Evolutionary conservation across 108 stramenopile species (phyloP).

Genomic region (Epithemia pelagica): DNA sequence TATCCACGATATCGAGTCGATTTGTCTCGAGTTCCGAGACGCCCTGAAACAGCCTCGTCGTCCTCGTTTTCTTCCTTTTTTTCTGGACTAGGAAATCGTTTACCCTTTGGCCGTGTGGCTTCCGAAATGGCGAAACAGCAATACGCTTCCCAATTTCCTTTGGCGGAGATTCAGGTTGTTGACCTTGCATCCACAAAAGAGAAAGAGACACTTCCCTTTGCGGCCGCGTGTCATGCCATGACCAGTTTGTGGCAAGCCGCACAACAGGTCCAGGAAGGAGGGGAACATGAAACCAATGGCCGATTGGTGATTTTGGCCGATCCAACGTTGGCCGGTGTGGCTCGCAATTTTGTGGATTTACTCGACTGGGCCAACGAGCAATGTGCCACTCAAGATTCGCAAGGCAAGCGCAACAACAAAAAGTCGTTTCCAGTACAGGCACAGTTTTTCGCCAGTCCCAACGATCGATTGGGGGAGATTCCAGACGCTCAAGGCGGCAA

Average conservation of each 20-base stretch:
- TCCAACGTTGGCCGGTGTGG: neutral
- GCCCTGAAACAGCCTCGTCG: neutral
- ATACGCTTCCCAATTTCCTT: neutral
- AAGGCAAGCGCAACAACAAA: neutral
- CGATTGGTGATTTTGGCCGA: neutral
- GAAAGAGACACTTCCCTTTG: neutral
- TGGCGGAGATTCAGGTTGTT: neutral
- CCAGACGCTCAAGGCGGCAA: slow-evolving; percentile 1
- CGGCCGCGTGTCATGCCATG: neutral
- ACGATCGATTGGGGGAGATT: neutral
- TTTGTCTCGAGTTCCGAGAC: slow-evolving; percentile 8
- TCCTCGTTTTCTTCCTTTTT: slow-evolving; percentile 7
- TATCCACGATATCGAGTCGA: slow-evolving; percentile 49
- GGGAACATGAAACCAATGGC: neutral
- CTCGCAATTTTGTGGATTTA: neutral
- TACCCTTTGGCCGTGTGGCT: neutral
- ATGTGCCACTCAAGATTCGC: neutral
- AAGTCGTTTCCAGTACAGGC: neutral
- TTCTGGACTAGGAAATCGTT: neutral
- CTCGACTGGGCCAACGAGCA: neutral
- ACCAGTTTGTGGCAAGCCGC: slow-evolving; percentile 9
- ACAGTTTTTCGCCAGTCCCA: neutral
- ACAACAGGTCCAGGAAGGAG: neutral
- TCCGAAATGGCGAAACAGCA: neutral
- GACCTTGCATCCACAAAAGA: neutral